Conservation (phyloP, 805 yeast genomes). For the Sugiyamaella lignohabitans region DNA sequence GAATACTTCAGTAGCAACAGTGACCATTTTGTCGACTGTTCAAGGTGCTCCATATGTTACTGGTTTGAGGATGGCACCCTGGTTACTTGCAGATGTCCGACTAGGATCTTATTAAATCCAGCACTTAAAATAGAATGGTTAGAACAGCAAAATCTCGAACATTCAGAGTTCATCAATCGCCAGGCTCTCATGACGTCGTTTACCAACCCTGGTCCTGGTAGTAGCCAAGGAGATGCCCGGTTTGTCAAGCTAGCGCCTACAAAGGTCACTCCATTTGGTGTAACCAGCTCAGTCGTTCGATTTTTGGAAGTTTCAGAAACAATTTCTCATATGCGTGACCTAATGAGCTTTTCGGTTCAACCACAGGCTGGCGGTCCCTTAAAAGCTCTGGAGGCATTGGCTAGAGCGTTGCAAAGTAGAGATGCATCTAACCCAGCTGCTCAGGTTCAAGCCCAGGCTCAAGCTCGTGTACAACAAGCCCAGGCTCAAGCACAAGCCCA, state of each 20-base stretch:
- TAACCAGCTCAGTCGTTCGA: slow-evolving; percentile 60
- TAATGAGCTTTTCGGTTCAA: slow-evolving; percentile 50
- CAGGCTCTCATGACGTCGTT: slow-evolving; percentile 1
- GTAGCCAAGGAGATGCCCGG: slow-evolving; percentile 10
- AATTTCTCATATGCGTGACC: slow-evolving; percentile 61
- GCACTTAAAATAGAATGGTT: slow-evolving; percentile 64
- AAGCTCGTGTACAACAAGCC: slow-evolving; percentile 7
- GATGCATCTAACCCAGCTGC: slow-evolving; percentile 12
- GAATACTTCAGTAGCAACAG: slow-evolving; percentile 48
- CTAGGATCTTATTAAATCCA: slow-evolving; percentile 56
- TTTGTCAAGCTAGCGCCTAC: slow-evolving; percentile 9
- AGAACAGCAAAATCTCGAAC: slow-evolving; percentile 49
- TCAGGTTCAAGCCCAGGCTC: slow-evolving; percentile 1
- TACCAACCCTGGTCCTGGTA: background rate
- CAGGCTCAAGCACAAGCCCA: slow-evolving; percentile 8
- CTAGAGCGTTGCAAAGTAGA: slow-evolving; percentile 30
- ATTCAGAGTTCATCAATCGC: slow-evolving; percentile 32
- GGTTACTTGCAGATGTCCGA: slow-evolving; percentile 53
- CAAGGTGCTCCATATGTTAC: slow-evolving; percentile 43
- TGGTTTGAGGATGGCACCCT: slow-evolving; percentile 66
- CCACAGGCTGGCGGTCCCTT: slow-evolving; percentile 22
- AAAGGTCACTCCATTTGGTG: slow-evolving; percentile 48
- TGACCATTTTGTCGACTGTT: slow-evolving; percentile 47
- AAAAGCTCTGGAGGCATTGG: slow-evolving; percentile 26
- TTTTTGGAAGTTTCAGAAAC: slow-evolving; percentile 71